Base-by-base conservation (phyloP, 768 basidiomycete genomes). In the Kwoniella dendrophila region DNA sequence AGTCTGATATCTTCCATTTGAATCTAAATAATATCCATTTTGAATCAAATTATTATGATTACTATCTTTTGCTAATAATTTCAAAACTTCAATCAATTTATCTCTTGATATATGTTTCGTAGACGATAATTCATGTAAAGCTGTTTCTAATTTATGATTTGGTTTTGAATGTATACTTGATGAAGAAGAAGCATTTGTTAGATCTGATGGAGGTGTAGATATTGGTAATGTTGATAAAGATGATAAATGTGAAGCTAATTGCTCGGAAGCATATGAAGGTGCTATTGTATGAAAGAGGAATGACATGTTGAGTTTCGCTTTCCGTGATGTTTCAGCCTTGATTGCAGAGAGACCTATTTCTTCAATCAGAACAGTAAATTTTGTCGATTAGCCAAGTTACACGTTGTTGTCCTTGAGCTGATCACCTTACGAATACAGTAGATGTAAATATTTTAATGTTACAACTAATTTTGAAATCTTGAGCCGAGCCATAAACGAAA, bases 221-320 rank as follows among this genome's bases (percentile, higher is more conserved):
- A 69, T 36, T 18, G 74, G 74, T 20, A 73, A 55, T 11, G 74
- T 75, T 20, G 74, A 71, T 30, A 75, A 61, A 2, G 74, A 43
- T 0, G 71, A 66, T 24, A 75, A 55, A 20, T 73, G 69, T 14
- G 51, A 18, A 12, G 56, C 62, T 38, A 73, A 62, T 22, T 71
- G 65, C 43, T 75, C 74, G 22, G 65, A 62, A 8, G 74, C 68
- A 52, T 66, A 75, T 8, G 61, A 59, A 22, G 71, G 64, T 0
- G 71, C 34, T 2, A 51, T 12, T 8, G 64, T 34, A 27, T 63
- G 29, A 62, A 73, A 64, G 3, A 67, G 32, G 62, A 61, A 64
- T 2, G 61, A 38, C 66, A 67, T 67, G 38, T 7, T 52, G 61
- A 7, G n/a, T n/a, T n/a, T n/a, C n/a, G n/a, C n/a, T n/a, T n/a